A percentile compares a stretch with the other conserved stretches of the same genome.
Evolutionary conservation across 306 rosid genomes (phyloP).

Genomic region (Vigna reflexopilosa): DNA sequence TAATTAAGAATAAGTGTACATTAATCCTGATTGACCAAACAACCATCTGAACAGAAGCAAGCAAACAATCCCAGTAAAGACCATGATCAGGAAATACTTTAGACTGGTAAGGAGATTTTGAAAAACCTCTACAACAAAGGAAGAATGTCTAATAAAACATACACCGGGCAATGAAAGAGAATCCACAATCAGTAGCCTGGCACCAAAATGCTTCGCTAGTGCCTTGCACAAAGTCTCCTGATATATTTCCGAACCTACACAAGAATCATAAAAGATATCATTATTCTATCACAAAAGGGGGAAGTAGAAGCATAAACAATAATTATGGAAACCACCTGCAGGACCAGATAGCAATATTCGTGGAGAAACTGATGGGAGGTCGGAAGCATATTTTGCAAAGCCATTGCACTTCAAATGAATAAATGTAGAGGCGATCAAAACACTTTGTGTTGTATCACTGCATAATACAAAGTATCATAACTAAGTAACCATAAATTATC

Average conservation of each 20-base stretch:
- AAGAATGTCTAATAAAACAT: constrained; percentile 54
- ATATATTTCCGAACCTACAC: constrained; percentile 93
- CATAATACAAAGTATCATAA: constrained; percentile 40
- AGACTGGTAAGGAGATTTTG: constrained; percentile 11
- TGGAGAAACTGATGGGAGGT: constrained; percentile 77
- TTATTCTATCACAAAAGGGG: constrained; percentile 18
- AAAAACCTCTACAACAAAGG: constrained; percentile 1
- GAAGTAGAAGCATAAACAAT: constrained; percentile 30
- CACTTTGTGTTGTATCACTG: constrained; percentile 90
- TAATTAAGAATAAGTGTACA: constrained; percentile 26
- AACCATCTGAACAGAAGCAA: constrained; percentile 38
- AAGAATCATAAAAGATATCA: constrained; percentile 34
- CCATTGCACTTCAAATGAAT: constrained; percentile 82
- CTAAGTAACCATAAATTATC: constrained; percentile 31
- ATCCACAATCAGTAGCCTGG: constrained; percentile 78
- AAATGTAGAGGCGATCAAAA: constrained; percentile 74
- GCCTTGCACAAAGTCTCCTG: constrained; percentile 94
- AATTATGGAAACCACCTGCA: constrained; percentile 59
- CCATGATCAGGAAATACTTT: neutral
- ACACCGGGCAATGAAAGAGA: constrained; percentile 88
- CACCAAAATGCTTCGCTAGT: constrained; percentile 86
- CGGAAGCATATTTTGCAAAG: constrained; percentile 73
- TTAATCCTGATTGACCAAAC: constrained; percentile 29
- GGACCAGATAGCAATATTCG: constrained; percentile 94
- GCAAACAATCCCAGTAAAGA: constrained; percentile 28